Evolutionary conservation across 2,329 filamentous ascomycete species (phyloP).

Genomic region (Claviceps africana): DNA sequence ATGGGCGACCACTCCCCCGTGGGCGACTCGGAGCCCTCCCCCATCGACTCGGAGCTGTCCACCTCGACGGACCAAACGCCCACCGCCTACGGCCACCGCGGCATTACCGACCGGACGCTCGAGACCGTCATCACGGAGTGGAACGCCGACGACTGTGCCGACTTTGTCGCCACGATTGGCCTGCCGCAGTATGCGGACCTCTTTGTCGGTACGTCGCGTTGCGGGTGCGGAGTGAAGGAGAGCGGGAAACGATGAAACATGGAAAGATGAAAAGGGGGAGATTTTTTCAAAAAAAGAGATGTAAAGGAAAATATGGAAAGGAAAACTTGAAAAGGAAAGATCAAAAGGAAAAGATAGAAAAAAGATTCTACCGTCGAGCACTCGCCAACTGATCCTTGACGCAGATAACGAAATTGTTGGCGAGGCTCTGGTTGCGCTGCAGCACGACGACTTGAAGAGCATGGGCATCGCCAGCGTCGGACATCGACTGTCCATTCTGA

Average conservation of each 20-base stretch:
- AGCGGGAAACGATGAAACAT: too few species aligned
- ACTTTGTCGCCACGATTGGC: constrained; percentile 70
- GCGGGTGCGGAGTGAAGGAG: background rate
- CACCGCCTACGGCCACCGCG: constrained; percentile 58
- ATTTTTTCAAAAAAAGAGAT: too few species aligned
- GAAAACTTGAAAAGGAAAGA: too few species aligned
- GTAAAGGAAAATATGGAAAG: too few species aligned
- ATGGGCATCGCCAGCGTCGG: constrained; percentile 89
- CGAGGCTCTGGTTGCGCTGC: constrained; percentile 74
- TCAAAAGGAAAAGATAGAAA: background rate
- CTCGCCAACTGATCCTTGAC: background rate
- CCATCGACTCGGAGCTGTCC: constrained; percentile 57
- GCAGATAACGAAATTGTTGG: constrained; percentile 89
- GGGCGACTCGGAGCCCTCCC: constrained; percentile 54
- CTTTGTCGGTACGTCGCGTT: constrained; percentile 57
- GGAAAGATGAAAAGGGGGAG: too few species aligned
- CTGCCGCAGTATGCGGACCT: constrained; percentile 68
- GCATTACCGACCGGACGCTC: constrained; percentile 51
- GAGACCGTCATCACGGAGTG: constrained; percentile 67
- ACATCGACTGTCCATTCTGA: constrained; percentile 86
- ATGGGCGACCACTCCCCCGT: constrained; percentile 53
- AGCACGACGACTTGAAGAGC: constrained; percentile 87
- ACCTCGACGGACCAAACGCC: constrained; percentile 63
- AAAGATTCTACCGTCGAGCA: background rate
- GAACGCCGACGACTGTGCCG: constrained; percentile 77